Evolutionary conservation across 2,329 filamentous ascomycete genomes (phyloP).

Genomic region (Trichoderma sp.): DNA sequence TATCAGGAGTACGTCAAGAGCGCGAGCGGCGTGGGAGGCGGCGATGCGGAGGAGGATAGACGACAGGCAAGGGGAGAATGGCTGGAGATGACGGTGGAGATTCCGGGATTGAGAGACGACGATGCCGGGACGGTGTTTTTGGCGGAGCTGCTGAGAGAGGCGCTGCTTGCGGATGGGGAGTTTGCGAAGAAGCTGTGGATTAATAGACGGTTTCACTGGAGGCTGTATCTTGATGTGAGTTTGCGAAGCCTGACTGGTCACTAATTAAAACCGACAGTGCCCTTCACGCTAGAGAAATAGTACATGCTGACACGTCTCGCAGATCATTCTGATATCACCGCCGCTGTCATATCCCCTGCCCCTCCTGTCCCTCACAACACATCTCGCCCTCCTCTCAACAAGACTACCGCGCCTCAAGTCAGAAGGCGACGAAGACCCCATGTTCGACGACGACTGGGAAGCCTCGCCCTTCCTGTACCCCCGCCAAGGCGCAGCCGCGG

Average conservation of each 20-base stretch:
- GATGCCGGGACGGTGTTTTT: constrained; percentile 88
- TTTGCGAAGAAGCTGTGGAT: constrained; percentile 78
- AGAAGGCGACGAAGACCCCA: constrained; percentile 89
- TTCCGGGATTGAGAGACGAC: constrained; percentile 88
- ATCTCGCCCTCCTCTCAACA: constrained; percentile 88
- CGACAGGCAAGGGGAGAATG: constrained; percentile 64
- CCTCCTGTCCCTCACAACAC: constrained; percentile 87
- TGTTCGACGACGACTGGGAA: constrained; percentile 98
- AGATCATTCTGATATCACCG: constrained; percentile 93
- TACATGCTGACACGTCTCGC: constrained; percentile 26
- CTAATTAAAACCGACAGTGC: not conserved
- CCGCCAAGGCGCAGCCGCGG: constrained; percentile 43
- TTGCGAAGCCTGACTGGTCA: not conserved
- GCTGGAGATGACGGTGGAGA: constrained; percentile 90
- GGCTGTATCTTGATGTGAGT: constrained; percentile 89
- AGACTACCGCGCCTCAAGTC: constrained; percentile 84
- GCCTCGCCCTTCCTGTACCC: constrained; percentile 78
- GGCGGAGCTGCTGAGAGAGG: constrained; percentile 85
- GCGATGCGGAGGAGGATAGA: constrained; percentile 46
- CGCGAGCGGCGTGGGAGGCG: constrained; percentile 43
- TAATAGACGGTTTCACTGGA: constrained; percentile 93
- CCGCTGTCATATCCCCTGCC: constrained; percentile 92
- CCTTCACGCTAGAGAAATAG: no score
- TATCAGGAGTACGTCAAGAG: constrained; percentile 31
- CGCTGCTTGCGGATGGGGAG: constrained; percentile 72